A percentile compares a stretch with the other conserved stretches of the same genome.
phyloP scores from a whole-genome alignment of 2,329 filamentous ascomycete genomes.

The Aspergillus candidus region DNA sequence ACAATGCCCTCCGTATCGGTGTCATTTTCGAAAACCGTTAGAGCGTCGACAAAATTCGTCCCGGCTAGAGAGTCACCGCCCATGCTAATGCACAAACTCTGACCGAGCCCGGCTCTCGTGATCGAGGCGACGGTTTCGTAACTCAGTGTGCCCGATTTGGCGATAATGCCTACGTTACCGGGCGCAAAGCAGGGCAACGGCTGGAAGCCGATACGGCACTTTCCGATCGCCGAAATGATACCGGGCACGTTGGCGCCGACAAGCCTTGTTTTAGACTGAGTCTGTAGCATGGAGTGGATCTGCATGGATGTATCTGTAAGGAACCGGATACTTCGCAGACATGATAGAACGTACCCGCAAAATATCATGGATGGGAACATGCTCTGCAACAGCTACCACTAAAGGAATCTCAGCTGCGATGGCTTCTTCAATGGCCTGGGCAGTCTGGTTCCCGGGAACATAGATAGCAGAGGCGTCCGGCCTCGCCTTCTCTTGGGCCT shows the following conservation, averaged over 20 bases:
- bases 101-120: constrained; percentile 66
- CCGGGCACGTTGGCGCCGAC: constrained; percentile 78
- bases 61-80: constrained; percentile 70
- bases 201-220: constrained; percentile 69
- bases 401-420: constrained; percentile 73
- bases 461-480: constrained; percentile 76
- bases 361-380: constrained; percentile 73
- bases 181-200: constrained; percentile 65
- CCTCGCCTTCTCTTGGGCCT: constrained; percentile 64
- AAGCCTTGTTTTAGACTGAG: constrained; percentile 64
- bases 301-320: constrained; percentile 23
- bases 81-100: constrained; percentile 71
- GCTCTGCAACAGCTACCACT: constrained; percentile 72
- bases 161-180: constrained; percentile 66
- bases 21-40: constrained; percentile 61
- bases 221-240: constrained; percentile 67
- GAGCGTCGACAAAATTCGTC: constrained; percentile 66
- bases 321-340: not conserved
- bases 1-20: constrained; percentile 65
- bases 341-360: constrained; percentile 50
- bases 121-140: constrained; percentile 74
- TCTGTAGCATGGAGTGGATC: constrained; percentile 64
- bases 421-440: constrained; percentile 69
- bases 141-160: constrained; percentile 74
- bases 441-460: constrained; percentile 68